Evolutionary conservation across 345 rosid species (phyloP).

Genomic region (Rhizophora mangle): DNA sequence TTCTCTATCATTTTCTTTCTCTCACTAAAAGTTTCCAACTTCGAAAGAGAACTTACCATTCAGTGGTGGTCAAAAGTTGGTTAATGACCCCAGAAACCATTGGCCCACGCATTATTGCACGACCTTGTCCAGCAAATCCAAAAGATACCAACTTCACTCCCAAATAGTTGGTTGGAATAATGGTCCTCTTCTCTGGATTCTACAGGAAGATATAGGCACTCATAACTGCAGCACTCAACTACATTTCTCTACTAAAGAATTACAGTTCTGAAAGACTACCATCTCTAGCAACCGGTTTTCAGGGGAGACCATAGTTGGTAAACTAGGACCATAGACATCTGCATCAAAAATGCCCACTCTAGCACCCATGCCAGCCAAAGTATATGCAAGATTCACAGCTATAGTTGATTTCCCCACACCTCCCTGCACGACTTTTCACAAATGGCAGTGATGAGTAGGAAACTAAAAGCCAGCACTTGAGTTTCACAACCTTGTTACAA

Average conservation of each 20-base stretch:
- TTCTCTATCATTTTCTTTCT: not conserved
- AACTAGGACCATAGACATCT: conserved; percentile 95
- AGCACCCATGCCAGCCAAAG: conserved; percentile 94
- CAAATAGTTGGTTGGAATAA: conserved; percentile 87
- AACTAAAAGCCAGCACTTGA: conserved; percentile 13
- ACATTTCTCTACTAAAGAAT: conserved; percentile 8
- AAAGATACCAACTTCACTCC: conserved; percentile 96
- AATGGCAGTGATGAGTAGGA: conserved; percentile 30
- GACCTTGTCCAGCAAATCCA: conserved; percentile 97
- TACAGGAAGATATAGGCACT: conserved; percentile 27
- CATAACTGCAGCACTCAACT: conserved; percentile 13
- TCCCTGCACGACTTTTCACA: conserved; percentile 73
- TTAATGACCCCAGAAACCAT: conserved; percentile 98
- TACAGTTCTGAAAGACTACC: conserved; percentile 39
- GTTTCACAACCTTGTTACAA: not conserved
- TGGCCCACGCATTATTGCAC: conserved; percentile 96
- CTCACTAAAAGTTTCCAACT: not conserved
- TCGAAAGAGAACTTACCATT: conserved; percentile 55
- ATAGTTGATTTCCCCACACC: conserved; percentile 97
- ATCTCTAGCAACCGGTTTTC: conserved; percentile 74
- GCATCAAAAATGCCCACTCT: conserved; percentile 96
- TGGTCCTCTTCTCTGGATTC: conserved; percentile 85
- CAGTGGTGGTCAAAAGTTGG: conserved; percentile 89
- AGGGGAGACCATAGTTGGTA: conserved; percentile 96
- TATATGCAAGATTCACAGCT: conserved; percentile 93